phyloP scores from a whole-genome alignment of 2,329 filamentous ascomycete species.

The Penicillium glabrum region DNA sequence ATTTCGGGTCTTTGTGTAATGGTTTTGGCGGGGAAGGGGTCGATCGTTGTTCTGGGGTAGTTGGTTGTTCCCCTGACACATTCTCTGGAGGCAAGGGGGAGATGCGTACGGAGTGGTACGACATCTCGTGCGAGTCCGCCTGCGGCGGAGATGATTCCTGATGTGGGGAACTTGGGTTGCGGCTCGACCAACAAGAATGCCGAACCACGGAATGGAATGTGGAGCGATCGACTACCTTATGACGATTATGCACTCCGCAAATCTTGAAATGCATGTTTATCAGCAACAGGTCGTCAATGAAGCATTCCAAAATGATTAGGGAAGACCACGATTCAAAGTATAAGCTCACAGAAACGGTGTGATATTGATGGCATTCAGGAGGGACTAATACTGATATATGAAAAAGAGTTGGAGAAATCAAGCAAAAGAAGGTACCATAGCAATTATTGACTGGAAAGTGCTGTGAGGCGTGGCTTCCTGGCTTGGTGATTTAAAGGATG shows the following conservation, averaged over 20 bases:
- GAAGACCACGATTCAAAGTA: not conserved
- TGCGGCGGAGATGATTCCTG: conserved; percentile 22
- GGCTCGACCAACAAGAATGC: conserved; percentile 18
- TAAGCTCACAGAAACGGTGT: not conserved
- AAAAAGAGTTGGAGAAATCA: not conserved
- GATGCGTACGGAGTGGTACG: conserved; percentile 23
- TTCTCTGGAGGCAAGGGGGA: conserved; percentile 71
- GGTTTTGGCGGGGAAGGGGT: not conserved
- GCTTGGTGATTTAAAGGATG: not conserved
- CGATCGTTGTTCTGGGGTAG: not conserved
- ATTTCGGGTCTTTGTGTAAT: not conserved
- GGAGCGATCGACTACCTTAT: conserved; percentile 21
- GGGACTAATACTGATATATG: not conserved
- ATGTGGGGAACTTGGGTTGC: conserved; percentile 22
- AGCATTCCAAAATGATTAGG: not conserved
- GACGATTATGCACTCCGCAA: not conserved
- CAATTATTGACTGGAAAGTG: not conserved
- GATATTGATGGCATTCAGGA: not conserved
- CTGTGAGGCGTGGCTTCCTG: not conserved
- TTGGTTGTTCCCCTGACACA: conserved; percentile 63
- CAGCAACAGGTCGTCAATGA: not conserved
- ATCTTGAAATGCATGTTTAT: not conserved
- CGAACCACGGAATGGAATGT: conserved; percentile 17
- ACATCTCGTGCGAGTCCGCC: conserved; percentile 31
- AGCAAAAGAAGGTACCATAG: not conserved